Evolutionary conservation across 2,329 filamentous ascomycete species (phyloP).

Genomic region (Nakataea oryzae): DNA sequence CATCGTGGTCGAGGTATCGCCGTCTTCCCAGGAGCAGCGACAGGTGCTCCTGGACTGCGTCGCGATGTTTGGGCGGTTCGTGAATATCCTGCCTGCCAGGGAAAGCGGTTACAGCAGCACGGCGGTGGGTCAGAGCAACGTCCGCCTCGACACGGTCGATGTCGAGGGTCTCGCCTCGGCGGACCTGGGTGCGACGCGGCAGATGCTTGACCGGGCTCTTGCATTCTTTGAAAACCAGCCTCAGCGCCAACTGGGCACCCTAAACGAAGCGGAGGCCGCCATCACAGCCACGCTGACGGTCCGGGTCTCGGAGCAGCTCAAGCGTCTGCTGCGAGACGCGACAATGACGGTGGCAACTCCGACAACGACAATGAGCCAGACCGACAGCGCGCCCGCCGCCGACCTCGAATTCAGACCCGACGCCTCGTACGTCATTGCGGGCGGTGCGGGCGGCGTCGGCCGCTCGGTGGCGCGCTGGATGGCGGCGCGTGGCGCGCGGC

Average conservation of each 20-base stretch:
- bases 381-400: background rate
- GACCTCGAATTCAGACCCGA: constrained; percentile 5
- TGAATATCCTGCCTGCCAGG: background rate
- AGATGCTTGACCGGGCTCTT: constrained; percentile 1
- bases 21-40: background rate
- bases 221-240: background rate
- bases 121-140: background rate
- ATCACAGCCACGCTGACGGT: background rate
- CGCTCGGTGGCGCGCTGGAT: constrained; percentile 13
- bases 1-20: background rate
- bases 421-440: constrained; percentile 15
- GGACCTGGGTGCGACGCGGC: constrained; percentile 5
- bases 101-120: background rate
- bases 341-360: background rate
- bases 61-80: background rate
- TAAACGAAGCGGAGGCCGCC: background rate
- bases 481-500: constrained; percentile 10
- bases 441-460: constrained; percentile 17
- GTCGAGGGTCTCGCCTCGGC: constrained; percentile 1
- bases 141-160: constrained; percentile 1
- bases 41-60: background rate
- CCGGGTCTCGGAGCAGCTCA: background rate
- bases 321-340: background rate
- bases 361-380: background rate
- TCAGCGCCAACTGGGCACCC: background rate